Percentiles rank a stretch among this genome's conserved stretches.
Conservation (phyloP, 345 rosid genomes). For the Kernera saxatilis region DNA sequence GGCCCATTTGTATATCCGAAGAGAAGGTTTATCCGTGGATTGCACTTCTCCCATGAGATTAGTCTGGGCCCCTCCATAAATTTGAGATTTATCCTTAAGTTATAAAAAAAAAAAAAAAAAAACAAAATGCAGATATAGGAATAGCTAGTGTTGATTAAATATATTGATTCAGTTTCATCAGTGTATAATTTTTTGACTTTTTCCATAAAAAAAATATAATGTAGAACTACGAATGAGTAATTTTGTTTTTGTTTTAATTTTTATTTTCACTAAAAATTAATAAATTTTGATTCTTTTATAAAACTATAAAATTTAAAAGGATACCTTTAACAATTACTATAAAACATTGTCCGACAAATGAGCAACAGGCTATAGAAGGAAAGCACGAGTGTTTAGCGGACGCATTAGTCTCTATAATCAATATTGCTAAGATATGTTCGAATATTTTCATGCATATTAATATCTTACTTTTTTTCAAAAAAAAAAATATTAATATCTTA, state of each 20-base stretch:
- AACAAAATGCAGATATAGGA: too few species aligned
- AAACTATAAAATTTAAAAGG: neutral
- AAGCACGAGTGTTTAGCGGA: conserved; percentile 33
- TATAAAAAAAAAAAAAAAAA: too few species aligned
- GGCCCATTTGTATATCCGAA: too few species aligned
- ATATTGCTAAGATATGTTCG: conserved; percentile 10
- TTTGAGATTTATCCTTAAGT: too few species aligned
- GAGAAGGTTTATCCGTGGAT: too few species aligned
- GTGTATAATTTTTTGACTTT: neutral
- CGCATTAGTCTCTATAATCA: conserved; percentile 13
- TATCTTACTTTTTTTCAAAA: too few species aligned
- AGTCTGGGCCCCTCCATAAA: too few species aligned
- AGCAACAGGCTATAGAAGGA: conserved; percentile 23
- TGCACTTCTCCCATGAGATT: too few species aligned
- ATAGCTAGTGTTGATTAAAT: neutral
- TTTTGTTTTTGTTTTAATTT: neutral
- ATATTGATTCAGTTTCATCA: neutral
- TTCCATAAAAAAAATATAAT: neutral
- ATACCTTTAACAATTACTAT: neutral
- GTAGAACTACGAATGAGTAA: neutral
- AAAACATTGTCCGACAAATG: conserved; percentile 15
- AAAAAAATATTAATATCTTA: neutral
- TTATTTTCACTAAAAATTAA: neutral
- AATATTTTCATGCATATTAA: conserved; percentile 7
- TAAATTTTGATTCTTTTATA: neutral